Evolutionary conservation across 129 eudicot species (phyloP), one percentile per base, ranked within the genome.

Genomic region (Tagetes patula): DNA sequence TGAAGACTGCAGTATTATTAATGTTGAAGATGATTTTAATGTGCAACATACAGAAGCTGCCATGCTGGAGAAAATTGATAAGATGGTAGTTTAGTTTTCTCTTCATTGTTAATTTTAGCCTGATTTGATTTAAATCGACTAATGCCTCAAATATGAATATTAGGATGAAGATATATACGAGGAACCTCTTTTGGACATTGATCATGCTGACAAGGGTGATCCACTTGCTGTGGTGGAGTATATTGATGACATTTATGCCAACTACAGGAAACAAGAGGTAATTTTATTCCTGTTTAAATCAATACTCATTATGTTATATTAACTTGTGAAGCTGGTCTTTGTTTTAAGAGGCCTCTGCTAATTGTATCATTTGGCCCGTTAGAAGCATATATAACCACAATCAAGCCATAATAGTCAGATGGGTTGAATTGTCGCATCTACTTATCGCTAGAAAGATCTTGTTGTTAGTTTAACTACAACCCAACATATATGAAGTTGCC

Each of bases 21-120:
- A 89, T 79, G 92, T 45, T 45, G 86, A 84, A 3, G 95, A 87
- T 59, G 89, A 76, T 13, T 66, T 74, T 34, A 73, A 81, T 62
- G 89, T 78, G 72, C 98, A 92, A 45, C 95, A 89, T 50, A 92
- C 98, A 20, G 90, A 89, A 84, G 90, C 96, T n/a, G 90, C 96
- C 27, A 87, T 89, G 95, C 76, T 89, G 68, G 92, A 92, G 31
- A 95, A 89, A 81, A 85, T 89, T 0, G 90, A 92, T 41, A 65
- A 83, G 64, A 89, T 92, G 96, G 96, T 87, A 86, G 43, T 67
- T 59, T 38, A 1, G 11, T 12, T 7, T 4, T 53, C n/a, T 6
- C 53, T 39, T 4, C 13, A 5, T 38, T n/a, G 14, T 2, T 8
- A 38, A 8, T 31, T 70, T 20, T 60, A 20, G 27, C 69, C 3